phyloP scores from a whole-genome alignment of 371 early-diverging fungal species.

The Mortierella sp. region DNA sequence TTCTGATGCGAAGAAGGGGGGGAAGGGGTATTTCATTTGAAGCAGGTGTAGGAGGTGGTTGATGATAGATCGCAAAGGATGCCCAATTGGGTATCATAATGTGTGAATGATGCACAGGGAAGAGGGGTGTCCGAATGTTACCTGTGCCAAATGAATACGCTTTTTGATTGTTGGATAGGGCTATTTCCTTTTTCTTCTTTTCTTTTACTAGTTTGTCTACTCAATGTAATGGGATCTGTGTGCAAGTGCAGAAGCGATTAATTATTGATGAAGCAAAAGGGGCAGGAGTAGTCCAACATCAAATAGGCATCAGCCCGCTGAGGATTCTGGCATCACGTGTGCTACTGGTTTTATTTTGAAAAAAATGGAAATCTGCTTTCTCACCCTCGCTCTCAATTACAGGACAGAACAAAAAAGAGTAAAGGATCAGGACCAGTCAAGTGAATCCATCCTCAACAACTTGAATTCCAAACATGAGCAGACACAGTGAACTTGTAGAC shows the following conservation, averaged over 20 bases:
- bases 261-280: background rate
- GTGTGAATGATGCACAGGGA: background rate
- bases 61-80: background rate
- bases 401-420: background rate
- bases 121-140: background rate
- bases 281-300: too few species aligned
- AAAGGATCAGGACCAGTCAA: background rate
- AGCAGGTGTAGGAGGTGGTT: background rate
- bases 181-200: background rate
- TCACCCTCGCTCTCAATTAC: background rate
- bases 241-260: background rate
- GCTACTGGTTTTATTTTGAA: background rate
- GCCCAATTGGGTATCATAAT: background rate
- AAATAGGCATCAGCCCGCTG: too few species aligned
- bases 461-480: conserved; percentile 16
- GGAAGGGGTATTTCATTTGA: background rate
- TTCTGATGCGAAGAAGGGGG: background rate
- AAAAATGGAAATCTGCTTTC: background rate
- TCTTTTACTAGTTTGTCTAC: background rate
- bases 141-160: background rate
- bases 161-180: background rate
- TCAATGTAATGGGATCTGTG: background rate
- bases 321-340: background rate
- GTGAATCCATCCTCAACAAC: background rate
- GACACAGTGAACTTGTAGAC: conserved; percentile 45